Evolutionary conservation across 2,329 filamentous ascomycete species (phyloP), one percentile per base, ranked within the genome.

Genomic region (Penicillium oxalicum): DNA sequence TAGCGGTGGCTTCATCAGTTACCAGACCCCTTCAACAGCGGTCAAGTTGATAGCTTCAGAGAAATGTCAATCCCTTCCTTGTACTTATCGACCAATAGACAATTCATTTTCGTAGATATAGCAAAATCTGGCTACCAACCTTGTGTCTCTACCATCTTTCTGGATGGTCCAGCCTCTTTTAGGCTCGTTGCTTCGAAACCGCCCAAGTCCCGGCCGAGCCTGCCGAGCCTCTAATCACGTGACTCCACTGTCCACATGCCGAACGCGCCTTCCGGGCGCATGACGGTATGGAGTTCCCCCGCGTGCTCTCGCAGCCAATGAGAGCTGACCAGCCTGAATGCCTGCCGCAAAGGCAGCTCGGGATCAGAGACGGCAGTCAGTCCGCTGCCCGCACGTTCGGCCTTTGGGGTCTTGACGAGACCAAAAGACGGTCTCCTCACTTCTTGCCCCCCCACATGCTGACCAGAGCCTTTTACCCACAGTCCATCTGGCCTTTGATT

Each of bases 351-450:
- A 40, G 50, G 46, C 40, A 25, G 49, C 47, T 53, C 59, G 64
- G 60, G 57, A 57, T 54, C 44, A 40, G 55, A 49, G 47, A 55
- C 64, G 63, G 63, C 61, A 66, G 50, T 63, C 48, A 35, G 42
- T 42, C 47, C 47, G 40, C 40, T 32, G 29, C 11, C 29, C 11
- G 4, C 29, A 11, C 29, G 29, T 11, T 11, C 7, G 4, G 3
- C 29, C 29, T 11, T 32, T 32, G 29, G 11, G 29, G 29, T 32
- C 29, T 32, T 7, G 29, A 32, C 3, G 11, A 32, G 29, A 11
- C 2, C 18, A 18, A 18, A 18, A 18, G 18, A 18, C 18, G 18
- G 18, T 18, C 18, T 18, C 18, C 18, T 18, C 18, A 18, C 18
- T 18, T 18, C 28, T 3, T 9, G 27, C 29, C 51, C 46, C 51